These are phyloP conservation scores for Diophrys sp. DNA, from an alignment of 73 alveolate genomes.

Conservation along the genomic window DNA sequence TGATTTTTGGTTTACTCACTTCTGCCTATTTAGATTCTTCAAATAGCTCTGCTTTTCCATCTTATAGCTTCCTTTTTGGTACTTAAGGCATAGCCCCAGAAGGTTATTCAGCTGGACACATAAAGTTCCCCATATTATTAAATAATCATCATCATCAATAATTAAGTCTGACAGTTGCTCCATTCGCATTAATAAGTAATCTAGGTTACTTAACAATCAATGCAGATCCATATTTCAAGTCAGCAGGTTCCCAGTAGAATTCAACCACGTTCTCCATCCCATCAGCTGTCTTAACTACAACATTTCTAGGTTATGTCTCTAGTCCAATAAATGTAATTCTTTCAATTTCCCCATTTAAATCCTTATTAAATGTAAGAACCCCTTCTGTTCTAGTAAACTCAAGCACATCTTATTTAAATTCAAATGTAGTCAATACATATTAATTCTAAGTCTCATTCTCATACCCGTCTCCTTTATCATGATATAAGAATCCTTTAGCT, in stretches of 20 bases:
- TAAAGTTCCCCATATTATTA: background rate
- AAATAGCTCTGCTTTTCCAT: too few species aligned
- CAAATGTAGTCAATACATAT: background rate
- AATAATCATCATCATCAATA: background rate
- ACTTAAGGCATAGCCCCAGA: background rate
- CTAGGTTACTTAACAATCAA: background rate
- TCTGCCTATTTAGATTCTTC: too few species aligned
- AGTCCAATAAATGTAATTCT: background rate
- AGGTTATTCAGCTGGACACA: background rate
- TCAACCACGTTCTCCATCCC: background rate
- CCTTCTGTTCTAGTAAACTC: background rate
- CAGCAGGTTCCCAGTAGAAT: background rate
- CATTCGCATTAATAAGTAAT: background rate
- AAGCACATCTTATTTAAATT: background rate
- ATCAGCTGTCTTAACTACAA: background rate
- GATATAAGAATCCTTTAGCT: conserved; percentile 51
- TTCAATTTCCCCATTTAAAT: background rate
- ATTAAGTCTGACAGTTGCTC: background rate
- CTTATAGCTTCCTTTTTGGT: too few species aligned
- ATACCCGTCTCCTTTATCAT: conserved; percentile 48
- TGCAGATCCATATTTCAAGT: background rate
- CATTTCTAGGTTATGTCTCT: background rate
- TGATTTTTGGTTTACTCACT: too few species aligned
- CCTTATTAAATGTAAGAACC: background rate
- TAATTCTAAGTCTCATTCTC: background rate